Evolutionary conservation across 371 early-diverging fungal genomes (phyloP).

Genomic region (Syncephalastrum sp.): DNA sequence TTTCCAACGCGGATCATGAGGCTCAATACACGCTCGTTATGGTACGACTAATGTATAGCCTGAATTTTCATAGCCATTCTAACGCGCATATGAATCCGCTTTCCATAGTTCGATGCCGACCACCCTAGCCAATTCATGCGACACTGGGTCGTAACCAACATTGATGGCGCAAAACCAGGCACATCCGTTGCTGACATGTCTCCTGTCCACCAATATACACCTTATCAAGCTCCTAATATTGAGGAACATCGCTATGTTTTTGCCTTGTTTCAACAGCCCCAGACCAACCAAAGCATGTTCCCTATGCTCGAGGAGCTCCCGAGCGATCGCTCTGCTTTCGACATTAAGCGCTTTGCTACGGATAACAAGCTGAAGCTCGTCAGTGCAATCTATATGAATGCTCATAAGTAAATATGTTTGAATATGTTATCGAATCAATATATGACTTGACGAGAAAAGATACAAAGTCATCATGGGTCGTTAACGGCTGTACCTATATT

Average conservation of each 20-base stretch:
- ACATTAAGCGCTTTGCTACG: conserved; percentile 11
- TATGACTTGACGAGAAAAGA: no score
- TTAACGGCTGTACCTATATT: no score
- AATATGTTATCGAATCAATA: no score
- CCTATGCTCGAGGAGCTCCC: conserved; percentile 6
- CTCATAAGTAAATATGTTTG: conserved; percentile 3
- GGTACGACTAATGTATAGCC: conserved; percentile 6
- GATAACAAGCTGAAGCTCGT: conserved; percentile 13
- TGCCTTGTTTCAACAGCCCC: conserved; percentile 41
- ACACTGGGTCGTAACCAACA: conserved; percentile 55
- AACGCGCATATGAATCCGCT: no score
- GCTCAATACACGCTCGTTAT: conserved; percentile 17
- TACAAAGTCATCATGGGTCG: no score
- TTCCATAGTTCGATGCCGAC: conserved; percentile 46
- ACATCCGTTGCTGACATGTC: conserved; percentile 19
- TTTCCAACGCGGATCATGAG: conserved; percentile 9
- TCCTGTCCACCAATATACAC: conserved; percentile 19
- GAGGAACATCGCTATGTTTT: conserved; percentile 52
- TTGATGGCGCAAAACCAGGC: conserved; percentile 42
- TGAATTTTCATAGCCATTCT: neutral
- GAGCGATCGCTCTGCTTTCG: conserved; percentile 6
- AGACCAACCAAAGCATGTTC: conserved; percentile 9
- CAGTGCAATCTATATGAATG: conserved; percentile 13
- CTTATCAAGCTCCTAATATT: conserved; percentile 45
- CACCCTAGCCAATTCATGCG: conserved; percentile 25